These are phyloP conservation scores for Kuraishia floccosa DNA, from an alignment of 805 yeast species.

Conservation along the genomic window DNA sequence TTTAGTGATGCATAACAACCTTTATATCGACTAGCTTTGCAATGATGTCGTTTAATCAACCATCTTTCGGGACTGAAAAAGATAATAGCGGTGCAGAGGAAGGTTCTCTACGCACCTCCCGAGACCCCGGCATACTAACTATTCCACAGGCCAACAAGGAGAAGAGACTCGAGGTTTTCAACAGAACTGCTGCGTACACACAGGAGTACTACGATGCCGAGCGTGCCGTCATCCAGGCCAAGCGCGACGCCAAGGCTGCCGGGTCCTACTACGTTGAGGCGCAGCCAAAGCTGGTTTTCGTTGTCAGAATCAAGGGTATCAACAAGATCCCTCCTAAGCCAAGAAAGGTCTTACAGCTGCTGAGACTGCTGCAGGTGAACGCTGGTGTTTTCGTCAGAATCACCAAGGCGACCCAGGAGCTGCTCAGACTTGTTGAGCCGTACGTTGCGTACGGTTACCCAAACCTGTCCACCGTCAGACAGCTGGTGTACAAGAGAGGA, in stretches of 20 bases:
- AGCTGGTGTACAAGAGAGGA: slow-evolving; percentile 95
- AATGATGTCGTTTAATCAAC: slow-evolving; percentile 65
- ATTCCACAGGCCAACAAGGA: slow-evolving; percentile 27
- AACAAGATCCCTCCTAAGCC: slow-evolving; percentile 98
- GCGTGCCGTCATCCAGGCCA: slow-evolving; percentile 76
- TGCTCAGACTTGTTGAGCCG: slow-evolving; percentile 90
- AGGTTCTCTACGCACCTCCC: neutral
- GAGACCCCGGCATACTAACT: slow-evolving; percentile 14
- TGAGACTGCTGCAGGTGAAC: slow-evolving; percentile 89
- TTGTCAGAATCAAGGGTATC: slow-evolving; percentile 98
- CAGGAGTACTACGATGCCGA: slow-evolving; percentile 90
- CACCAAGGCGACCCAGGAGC: slow-evolving; percentile 91
- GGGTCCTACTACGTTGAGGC: slow-evolving; percentile 94
- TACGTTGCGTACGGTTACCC: slow-evolving; percentile 98
- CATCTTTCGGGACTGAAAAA: slow-evolving; percentile 77
- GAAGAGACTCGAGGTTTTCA: slow-evolving; percentile 41
- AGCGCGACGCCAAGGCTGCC: slow-evolving; percentile 88
- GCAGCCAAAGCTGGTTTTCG: slow-evolving; percentile 89
- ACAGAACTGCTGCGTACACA: slow-evolving; percentile 95
- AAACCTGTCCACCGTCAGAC: slow-evolving; percentile 81
- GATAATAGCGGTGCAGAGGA: neutral
- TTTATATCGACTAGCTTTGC: slow-evolving; percentile 56
- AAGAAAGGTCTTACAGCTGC: slow-evolving; percentile 93
- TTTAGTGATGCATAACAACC: slow-evolving; percentile 38
- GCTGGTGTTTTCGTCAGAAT: slow-evolving; percentile 91